Evolutionary conservation across 1,284 basidiomycete genomes (phyloP).

Genomic region (Meripilus lineatus): DNA sequence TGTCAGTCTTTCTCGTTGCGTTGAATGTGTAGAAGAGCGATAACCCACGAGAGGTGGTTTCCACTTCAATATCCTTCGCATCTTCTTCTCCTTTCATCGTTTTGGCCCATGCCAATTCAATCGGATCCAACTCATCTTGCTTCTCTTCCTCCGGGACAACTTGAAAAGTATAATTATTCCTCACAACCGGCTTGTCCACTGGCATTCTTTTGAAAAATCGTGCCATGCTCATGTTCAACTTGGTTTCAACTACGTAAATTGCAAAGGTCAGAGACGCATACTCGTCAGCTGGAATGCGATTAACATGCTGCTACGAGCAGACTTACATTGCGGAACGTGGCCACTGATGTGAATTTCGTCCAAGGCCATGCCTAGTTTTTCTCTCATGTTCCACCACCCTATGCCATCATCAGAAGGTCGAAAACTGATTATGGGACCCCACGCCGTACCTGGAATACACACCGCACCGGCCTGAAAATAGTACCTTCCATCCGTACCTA

Average conservation of each 20-base stretch:
- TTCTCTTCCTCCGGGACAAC: conserved; percentile 33
- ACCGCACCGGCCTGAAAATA: conserved; percentile 74
- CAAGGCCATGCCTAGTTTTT: conserved; percentile 70
- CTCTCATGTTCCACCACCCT: conserved; percentile 76
- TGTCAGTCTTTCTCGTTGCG: no score
- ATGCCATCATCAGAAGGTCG: conserved; percentile 5
- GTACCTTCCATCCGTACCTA: conserved; percentile 66
- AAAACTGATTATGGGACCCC: no score
- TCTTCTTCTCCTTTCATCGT: conserved; percentile 66
- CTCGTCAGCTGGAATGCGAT: neutral
- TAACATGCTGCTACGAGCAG: neutral
- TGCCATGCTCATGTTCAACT: conserved; percentile 59
- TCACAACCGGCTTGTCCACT: conserved; percentile 63
- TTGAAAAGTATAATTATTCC: conserved; percentile 73
- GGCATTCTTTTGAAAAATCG: conserved; percentile 66
- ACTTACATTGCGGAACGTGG: conserved; percentile 66
- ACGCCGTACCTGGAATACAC: conserved; percentile 50
- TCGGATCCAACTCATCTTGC: conserved; percentile 43
- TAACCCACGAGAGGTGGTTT: no score
- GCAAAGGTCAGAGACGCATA: neutral
- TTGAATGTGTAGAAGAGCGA: no score
- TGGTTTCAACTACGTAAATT: conserved; percentile 46
- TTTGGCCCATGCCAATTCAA: conserved; percentile 65
- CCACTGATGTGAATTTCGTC: conserved; percentile 71
- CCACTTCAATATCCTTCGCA: conserved; percentile 21